Percentiles rank a stretch among this genome's conserved stretches.
Evolutionary conservation across 805 yeast species (phyloP).

Genomic region (Grigorovia yakushimaensis): DNA sequence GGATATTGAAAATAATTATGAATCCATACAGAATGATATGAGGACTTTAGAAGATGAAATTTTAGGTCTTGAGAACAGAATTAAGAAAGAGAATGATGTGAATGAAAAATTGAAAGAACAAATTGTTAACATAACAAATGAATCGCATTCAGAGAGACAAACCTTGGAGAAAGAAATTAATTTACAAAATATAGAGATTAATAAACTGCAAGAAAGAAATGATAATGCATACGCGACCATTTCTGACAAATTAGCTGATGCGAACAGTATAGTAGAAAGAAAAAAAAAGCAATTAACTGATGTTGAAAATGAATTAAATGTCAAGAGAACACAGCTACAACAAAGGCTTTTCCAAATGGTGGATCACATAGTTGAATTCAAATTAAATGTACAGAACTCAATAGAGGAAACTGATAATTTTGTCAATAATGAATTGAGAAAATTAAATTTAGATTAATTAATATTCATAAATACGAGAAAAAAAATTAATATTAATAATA

Average conservation of each 20-base stretch:
- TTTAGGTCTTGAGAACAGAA: constrained; percentile 45
- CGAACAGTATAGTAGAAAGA: constrained; percentile 37
- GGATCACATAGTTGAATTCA: constrained; percentile 52
- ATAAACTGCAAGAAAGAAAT: constrained; percentile 50
- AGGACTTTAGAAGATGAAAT: constrained; percentile 41
- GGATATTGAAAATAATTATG: constrained; percentile 28
- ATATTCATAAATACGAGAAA: no score
- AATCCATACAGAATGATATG: constrained; percentile 13
- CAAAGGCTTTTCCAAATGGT: constrained; percentile 48
- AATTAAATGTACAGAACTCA: constrained; percentile 46
- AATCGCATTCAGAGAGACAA: constrained; percentile 46
- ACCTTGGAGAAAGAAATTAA: constrained; percentile 42
- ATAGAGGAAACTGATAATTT: constrained; percentile 4
- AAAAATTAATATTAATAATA: neutral
- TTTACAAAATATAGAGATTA: constrained; percentile 50
- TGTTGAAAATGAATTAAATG: constrained; percentile 36
- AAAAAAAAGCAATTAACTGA: constrained; percentile 29
- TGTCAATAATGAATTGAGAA: constrained; percentile 1
- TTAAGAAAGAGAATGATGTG: constrained; percentile 47
- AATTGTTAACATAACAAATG: constrained; percentile 41
- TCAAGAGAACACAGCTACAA: constrained; percentile 40
- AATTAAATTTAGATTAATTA: constrained; percentile 2
- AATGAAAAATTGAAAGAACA: constrained; percentile 50
- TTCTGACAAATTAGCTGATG: constrained; percentile 21
- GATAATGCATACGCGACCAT: constrained; percentile 37